Percentiles rank a stretch among this genome's conserved stretches.
These are phyloP conservation scores for Oenanthe sinensis DNA, from an alignment of 129 eudicot genomes.

Conservation along the genomic window DNA sequence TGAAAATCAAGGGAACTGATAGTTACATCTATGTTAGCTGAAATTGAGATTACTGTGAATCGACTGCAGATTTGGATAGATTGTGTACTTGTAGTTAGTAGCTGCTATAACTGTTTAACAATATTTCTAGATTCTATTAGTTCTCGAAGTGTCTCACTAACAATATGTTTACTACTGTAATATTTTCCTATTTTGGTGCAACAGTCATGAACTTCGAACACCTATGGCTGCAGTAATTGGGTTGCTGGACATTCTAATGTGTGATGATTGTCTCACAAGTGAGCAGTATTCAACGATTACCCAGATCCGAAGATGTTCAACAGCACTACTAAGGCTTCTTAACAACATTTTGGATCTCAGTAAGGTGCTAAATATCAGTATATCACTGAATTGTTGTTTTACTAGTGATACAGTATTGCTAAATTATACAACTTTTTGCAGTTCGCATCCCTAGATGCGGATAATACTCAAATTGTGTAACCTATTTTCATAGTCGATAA, in stretches of 20 bases:
- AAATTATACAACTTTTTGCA: neutral
- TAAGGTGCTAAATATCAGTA: conserved; percentile 44
- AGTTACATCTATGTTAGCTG: neutral
- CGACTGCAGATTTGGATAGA: neutral
- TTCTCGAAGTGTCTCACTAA: neutral
- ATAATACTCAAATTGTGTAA: neutral
- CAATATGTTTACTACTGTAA: neutral
- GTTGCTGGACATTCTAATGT: conserved; percentile 84
- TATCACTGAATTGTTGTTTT: neutral
- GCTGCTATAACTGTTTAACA: neutral
- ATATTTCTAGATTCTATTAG: neutral
- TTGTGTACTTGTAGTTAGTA: neutral
- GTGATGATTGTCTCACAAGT: conserved; percentile 72
- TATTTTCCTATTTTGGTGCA: neutral
- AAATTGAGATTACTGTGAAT: neutral
- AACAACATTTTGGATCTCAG: conserved; percentile 97
- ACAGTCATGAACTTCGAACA: conserved; percentile 94
- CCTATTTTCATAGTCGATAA: neutral
- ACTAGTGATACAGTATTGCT: neutral
- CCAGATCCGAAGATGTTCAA: conserved; percentile 94
- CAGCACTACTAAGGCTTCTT: conserved; percentile 85
- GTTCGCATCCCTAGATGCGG: neutral
- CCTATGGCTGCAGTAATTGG: conserved; percentile 99
- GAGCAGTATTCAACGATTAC: conserved; percentile 72
- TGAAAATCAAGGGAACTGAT: neutral